Base-by-base conservation (phyloP, 345 rosid genomes). In the Acer saccharum region DNA sequence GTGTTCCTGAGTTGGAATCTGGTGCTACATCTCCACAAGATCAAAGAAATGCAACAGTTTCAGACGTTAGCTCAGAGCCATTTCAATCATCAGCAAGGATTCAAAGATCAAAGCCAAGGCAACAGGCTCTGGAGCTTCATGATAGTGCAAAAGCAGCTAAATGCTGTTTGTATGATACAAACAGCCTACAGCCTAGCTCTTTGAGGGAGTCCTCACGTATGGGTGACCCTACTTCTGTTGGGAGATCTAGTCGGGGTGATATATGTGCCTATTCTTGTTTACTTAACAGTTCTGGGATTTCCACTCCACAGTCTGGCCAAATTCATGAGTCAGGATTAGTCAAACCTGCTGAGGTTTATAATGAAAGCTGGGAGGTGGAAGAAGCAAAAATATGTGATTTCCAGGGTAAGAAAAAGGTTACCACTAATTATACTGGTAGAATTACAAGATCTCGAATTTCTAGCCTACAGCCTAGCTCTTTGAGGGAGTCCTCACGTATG, bases 31-130 rank as follows among this genome's bases (percentile, higher is more conserved):
- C 97, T 84, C 94, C 88, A 7, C 79, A 69, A 70, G 79, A 79
- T 83, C 82, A 82, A 75, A 82, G 66, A 75, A 83, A 84, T 48
- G 80, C 80, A 73, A 76, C 67, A 68, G 74, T 76, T 52, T 80
- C 83, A 35, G 84, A 73, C 72, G 55, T 69, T 77, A 60, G 70
- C 74, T 78, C 79, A 57, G 86, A 85, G 66, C 83, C 83, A 52
- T 78, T 78, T 71, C 78, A 79, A 71, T 87, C 98, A 54, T 78
- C 89, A 79, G 89, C 86, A 43, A 94, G 82, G 76, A 78, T 90
- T 82, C 90, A 89, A 78, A 93, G 95, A 79, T 92, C 97, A 18
- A 92, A 79, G 81, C 87, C 94, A 57, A 93, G 98, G 84, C 95
- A 93, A 78, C 83, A 68, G 83, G 91, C 84, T 84, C 71, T 93